Percentiles rank a stretch among this genome's conserved stretches.
These are phyloP conservation scores for Paramarasmius palmivorus DNA, from an alignment of 1,284 basidiomycete species.

Conservation along the genomic window DNA sequence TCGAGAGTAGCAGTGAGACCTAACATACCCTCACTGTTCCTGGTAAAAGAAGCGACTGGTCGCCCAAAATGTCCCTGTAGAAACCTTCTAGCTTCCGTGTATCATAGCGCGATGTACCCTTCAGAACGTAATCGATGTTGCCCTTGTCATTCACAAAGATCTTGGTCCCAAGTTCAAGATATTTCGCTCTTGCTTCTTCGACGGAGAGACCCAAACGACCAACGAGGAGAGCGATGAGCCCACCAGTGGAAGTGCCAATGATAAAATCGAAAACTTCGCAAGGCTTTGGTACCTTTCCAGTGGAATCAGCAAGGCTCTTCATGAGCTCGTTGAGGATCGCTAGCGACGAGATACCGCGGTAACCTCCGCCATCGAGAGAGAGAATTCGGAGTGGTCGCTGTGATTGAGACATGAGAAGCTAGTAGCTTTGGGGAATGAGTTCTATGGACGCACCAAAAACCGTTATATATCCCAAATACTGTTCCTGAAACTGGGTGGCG, in stretches of 20 bases:
- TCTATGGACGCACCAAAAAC: too few relatives aligned
- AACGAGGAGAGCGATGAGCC: conserved; percentile 39
- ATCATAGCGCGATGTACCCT: conserved; percentile 21
- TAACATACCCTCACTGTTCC: too few relatives aligned
- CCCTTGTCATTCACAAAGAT: conserved; percentile 25
- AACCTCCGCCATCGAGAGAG: conserved; percentile 31
- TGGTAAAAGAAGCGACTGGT: background rate
- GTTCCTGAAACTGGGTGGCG: too few relatives aligned
- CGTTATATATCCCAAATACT: too few relatives aligned
- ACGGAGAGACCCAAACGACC: conserved; percentile 34
- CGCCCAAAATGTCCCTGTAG: conserved; percentile 20
- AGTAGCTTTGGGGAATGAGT: too few relatives aligned
- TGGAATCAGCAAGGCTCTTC: conserved; percentile 16
- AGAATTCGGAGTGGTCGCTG: background rate
- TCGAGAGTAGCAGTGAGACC: too few relatives aligned
- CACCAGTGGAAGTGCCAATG: conserved; percentile 33
- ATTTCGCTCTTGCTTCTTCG: conserved; percentile 28
- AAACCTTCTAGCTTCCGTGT: conserved; percentile 18
- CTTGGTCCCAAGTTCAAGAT: conserved; percentile 24
- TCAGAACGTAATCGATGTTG: conserved; percentile 5
- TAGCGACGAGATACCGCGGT: conserved; percentile 31
- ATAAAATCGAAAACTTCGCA: conserved; percentile 37
- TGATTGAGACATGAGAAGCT: too few relatives aligned
- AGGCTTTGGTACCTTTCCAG: conserved; percentile 23
- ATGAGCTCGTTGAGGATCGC: conserved; percentile 31